phyloP scores from a whole-genome alignment of 1,139 yeast species.

The Pichia cactophila region DNA sequence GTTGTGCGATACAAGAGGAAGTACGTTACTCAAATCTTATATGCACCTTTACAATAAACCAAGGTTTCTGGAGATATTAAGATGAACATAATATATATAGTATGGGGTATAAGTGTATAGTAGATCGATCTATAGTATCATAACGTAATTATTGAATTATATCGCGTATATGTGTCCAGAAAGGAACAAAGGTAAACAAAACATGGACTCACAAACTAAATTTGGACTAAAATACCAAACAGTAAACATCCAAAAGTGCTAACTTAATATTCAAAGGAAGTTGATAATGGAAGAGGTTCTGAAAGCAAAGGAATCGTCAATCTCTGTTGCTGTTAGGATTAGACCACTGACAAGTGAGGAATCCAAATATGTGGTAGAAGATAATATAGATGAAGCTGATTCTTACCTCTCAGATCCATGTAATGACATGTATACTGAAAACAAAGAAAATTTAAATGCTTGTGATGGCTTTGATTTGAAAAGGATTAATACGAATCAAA shows the following conservation, averaged over 20 bases:
- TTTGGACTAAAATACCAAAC: too few species aligned
- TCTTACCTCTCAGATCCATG: not conserved
- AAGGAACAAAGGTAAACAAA: not conserved
- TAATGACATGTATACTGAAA: not conserved
- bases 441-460: not conserved
- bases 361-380: slow-evolving; percentile 28
- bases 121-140: too few species aligned
- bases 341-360: slow-evolving; percentile 73
- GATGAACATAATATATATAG: not conserved
- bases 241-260: not conserved
- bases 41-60: slow-evolving; percentile 61
- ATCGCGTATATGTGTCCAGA: not conserved
- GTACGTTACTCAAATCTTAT: slow-evolving; percentile 86
- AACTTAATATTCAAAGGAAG: not conserved
- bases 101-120: too few species aligned
- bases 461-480: not conserved
- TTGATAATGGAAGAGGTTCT: not conserved
- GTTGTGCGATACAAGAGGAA: slow-evolving; percentile 85
- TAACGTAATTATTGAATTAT: too few species aligned
- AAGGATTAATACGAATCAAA: not conserved
- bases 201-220: too few species aligned
- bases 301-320: slow-evolving; percentile 53
- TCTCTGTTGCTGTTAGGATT: slow-evolving; percentile 73
- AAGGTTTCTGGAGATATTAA: too few species aligned
- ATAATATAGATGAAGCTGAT: slow-evolving; percentile 3